phyloP scores from a whole-genome alignment of 2,329 filamentous ascomycete genomes.

The Fusarium duplospermum region DNA sequence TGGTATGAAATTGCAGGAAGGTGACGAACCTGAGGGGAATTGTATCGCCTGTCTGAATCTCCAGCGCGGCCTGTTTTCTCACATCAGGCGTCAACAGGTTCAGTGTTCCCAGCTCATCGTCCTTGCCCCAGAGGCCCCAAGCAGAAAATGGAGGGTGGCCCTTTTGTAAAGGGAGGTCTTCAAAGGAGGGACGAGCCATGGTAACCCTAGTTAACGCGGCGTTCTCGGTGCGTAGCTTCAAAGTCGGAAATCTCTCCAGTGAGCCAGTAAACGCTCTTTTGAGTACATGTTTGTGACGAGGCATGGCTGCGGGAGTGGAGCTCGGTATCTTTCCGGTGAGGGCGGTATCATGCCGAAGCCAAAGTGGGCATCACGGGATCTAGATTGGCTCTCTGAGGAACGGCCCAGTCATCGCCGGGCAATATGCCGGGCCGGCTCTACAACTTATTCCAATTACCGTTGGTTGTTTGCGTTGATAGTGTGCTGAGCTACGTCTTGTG shows the following conservation, averaged over 20 bases:
- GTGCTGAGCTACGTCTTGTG: no score
- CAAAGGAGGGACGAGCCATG: background rate
- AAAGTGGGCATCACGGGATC: background rate
- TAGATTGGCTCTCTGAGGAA: background rate
- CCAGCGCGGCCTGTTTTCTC: background rate
- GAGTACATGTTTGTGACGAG: background rate
- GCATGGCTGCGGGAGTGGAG: background rate
- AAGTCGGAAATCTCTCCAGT: background rate
- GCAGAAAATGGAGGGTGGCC: background rate
- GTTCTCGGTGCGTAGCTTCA: background rate
- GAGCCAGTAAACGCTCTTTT: background rate
- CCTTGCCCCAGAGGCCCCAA: background rate
- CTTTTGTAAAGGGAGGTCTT: background rate
- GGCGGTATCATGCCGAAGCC: background rate
- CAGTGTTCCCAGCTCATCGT: background rate
- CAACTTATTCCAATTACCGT: accelerated
- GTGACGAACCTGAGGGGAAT: background rate
- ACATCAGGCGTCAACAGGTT: background rate
- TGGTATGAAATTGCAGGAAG: background rate
- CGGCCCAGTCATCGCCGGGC: no score
- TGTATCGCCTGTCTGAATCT: background rate
- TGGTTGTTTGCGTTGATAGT: no score
- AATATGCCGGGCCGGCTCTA: no score
- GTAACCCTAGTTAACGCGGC: background rate
- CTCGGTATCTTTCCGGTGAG: background rate